phyloP scores from a whole-genome alignment of 208 protist genomes.

The Acanthamoeba royreba region DNA sequence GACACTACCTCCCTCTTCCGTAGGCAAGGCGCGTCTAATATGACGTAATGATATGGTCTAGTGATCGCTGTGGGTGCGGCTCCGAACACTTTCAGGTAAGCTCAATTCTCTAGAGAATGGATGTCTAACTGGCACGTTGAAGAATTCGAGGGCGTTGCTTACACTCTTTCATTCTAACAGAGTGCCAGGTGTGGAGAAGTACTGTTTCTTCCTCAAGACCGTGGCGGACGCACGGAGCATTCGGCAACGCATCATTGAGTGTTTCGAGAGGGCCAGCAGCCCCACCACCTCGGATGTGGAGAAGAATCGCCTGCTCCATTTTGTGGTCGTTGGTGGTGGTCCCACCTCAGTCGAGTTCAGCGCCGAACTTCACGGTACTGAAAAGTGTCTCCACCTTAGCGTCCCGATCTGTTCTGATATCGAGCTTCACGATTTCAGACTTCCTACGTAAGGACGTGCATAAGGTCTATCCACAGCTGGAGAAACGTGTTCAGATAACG shows the following conservation, averaged over 20 bases:
- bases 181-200: conserved; percentile 67
- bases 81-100: conserved; percentile 48
- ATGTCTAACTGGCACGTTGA: conserved; percentile 72
- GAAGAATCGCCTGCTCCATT: conserved; percentile 62
- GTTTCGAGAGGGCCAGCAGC: conserved; percentile 60
- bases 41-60: not conserved
- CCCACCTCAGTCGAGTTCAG: conserved; percentile 78
- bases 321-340: conserved; percentile 80
- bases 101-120: conserved; percentile 73
- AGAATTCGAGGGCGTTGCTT: conserved; percentile 56
- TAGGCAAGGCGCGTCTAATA: too few species aligned
- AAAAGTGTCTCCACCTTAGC: conserved; percentile 41
- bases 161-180: conserved; percentile 64
- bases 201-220: conserved; percentile 73
- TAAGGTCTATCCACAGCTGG: conserved; percentile 38
- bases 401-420: not conserved
- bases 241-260: conserved; percentile 56
- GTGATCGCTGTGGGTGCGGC: not conserved
- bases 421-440: not conserved
- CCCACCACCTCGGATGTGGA: conserved; percentile 57
- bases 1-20: too few species aligned
- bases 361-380: conserved; percentile 73
- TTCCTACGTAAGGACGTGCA: conserved; percentile 45
- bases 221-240: conserved; percentile 60
- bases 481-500: conserved; percentile 46